Conservation (phyloP, 2,329 filamentous ascomycete genomes). For the Cordyceps militaris region DNA sequence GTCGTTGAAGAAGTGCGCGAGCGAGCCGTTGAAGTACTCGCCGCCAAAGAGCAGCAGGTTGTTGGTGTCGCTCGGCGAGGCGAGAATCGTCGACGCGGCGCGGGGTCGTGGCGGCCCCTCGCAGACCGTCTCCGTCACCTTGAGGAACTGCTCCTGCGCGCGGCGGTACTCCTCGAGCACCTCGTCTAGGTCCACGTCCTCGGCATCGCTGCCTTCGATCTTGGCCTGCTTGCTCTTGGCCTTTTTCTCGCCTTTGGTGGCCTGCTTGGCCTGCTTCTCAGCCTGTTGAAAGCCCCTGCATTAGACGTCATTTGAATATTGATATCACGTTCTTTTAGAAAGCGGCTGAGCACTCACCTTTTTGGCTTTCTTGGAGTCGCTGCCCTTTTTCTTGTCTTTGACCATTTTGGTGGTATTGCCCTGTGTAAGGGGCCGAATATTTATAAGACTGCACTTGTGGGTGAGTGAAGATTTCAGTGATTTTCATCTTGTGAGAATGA, state of each 20-base stretch:
- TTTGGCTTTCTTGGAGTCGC: conserved; percentile 44
- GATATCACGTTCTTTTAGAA: background rate
- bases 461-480: conserved; percentile 4
- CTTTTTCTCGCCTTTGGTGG: conserved; percentile 86
- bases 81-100: conserved; percentile 73
- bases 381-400: conserved; percentile 46
- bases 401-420: conserved; percentile 20
- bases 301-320: conserved; percentile 5
- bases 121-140: conserved; percentile 75
- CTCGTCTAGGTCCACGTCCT: conserved; percentile 87
- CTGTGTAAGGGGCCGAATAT: conserved; percentile 22
- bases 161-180: conserved; percentile 90
- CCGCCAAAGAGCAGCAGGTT: conserved; percentile 89
- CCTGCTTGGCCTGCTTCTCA: conserved; percentile 69
- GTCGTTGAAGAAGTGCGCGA: conserved; percentile 67
- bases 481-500: background rate
- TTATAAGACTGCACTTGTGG: background rate
- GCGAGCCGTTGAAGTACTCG: conserved; percentile 88
- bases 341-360: conserved; percentile 27
- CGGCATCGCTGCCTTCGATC: conserved; percentile 74
- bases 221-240: conserved; percentile 63
- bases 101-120: conserved; percentile 69
- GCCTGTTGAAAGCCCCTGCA: conserved; percentile 29
- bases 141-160: conserved; percentile 88
- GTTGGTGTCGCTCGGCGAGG: conserved; percentile 77